Conservation (phyloP, 83 land plant species). For the Larix sibirica region DNA sequence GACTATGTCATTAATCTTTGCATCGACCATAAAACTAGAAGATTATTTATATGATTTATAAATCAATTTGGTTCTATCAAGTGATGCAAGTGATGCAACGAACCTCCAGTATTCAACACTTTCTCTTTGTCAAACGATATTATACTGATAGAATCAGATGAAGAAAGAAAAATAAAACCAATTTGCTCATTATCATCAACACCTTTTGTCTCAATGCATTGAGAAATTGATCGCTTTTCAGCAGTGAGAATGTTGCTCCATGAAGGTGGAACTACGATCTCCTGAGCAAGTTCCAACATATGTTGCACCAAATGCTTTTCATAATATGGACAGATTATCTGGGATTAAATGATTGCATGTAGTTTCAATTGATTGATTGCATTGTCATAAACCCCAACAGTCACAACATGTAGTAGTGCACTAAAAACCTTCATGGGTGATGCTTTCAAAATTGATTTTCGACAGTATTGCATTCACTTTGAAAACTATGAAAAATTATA, state of each 20-base stretch:
- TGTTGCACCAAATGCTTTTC: conserved; percentile 80
- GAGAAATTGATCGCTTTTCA: conserved; percentile 1
- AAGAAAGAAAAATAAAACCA: conserved; percentile 26
- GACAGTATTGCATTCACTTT: conserved; percentile 22
- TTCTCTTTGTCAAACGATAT: conserved; percentile 42
- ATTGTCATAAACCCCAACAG: conserved; percentile 68
- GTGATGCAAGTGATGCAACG: no score
- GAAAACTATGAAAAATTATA: conserved; percentile 78
- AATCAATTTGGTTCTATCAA: no score
- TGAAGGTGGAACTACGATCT: conserved; percentile 68
- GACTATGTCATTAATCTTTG: no score
- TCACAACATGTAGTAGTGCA: conserved; percentile 76
- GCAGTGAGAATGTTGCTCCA: conserved; percentile 31
- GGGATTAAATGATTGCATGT: conserved; percentile 69
- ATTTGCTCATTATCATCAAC: conserved; percentile 26
- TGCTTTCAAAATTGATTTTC: conserved; percentile 28
- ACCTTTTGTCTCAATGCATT: neutral
- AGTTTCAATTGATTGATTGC: conserved; percentile 67
- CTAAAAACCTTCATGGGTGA: conserved; percentile 61
- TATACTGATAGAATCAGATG: conserved; percentile 23
- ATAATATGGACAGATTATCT: conserved; percentile 70
- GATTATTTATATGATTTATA: no score
- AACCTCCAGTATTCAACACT: conserved; percentile 76
- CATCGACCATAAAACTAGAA: no score
- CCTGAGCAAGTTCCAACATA: conserved; percentile 82